phyloP scores from a whole-genome alignment of 495 filamentous ascomycete genomes.

The Baudoinia panamericana region DNA sequence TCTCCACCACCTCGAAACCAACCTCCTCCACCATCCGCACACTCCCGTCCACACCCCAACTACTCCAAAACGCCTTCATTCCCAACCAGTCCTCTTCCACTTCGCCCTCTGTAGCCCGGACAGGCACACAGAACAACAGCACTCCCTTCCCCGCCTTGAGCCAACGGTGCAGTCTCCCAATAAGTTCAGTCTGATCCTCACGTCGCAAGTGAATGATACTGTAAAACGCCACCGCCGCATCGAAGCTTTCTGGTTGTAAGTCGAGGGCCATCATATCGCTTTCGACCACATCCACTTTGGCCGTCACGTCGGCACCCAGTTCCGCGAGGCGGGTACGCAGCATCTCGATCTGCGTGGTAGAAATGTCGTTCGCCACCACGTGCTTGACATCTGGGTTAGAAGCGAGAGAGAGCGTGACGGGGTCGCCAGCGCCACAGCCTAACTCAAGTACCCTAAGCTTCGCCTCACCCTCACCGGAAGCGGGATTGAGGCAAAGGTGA shows the following conservation, averaged over 20 bases:
- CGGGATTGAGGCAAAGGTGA: no score
- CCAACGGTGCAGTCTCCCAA: neutral
- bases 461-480: neutral
- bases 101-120: neutral
- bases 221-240: neutral
- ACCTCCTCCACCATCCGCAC: neutral
- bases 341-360: neutral
- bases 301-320: neutral
- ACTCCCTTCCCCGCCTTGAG: neutral
- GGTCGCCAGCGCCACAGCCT: neutral
- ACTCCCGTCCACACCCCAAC: neutral
- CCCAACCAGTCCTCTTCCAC: neutral
- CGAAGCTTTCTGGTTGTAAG: neutral
- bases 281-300: neutral
- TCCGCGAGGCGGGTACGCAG: neutral
- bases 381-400: neutral
- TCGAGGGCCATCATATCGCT: constrained; percentile 1
- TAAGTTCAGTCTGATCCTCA: neutral
- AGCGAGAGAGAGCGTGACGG: neutral
- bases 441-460: neutral
- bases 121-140: neutral
- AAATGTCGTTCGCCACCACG: neutral
- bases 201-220: neutral
- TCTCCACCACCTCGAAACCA: neutral
- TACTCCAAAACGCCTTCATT: neutral